Evolutionary conservation across 2,329 filamentous ascomycete species (phyloP).

Genomic region (Cordyceps pruinosa): DNA sequence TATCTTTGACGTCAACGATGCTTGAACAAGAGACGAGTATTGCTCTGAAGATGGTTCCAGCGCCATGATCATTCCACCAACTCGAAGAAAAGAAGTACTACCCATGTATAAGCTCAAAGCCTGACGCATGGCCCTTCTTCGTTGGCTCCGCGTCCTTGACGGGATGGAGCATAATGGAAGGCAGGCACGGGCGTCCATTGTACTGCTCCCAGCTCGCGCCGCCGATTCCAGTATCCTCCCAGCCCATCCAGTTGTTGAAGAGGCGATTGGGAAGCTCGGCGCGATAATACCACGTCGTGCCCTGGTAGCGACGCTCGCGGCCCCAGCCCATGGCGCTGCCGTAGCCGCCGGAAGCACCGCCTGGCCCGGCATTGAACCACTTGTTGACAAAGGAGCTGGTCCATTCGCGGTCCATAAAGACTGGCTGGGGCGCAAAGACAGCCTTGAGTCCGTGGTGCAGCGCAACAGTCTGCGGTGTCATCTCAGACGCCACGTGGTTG

Average conservation of each 20-base stretch:
- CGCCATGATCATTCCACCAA: too few relatives aligned
- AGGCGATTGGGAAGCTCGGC: slow-evolving; percentile 50
- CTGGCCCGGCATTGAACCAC: slow-evolving; percentile 55
- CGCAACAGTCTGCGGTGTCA: slow-evolving; percentile 67
- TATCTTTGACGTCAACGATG: not conserved
- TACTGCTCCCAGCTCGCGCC: slow-evolving; percentile 49
- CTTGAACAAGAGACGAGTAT: not conserved
- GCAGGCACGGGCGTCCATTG: slow-evolving; percentile 51
- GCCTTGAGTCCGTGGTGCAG: slow-evolving; percentile 74
- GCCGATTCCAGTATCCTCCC: slow-evolving; percentile 47
- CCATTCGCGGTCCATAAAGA: slow-evolving; percentile 75
- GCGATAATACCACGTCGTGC: slow-evolving; percentile 56
- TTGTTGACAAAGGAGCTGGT: slow-evolving; percentile 43
- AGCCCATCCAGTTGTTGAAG: slow-evolving; percentile 59
- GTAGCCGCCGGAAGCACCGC: slow-evolving; percentile 46
- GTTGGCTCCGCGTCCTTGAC: slow-evolving; percentile 52
- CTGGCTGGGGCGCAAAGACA: slow-evolving; percentile 69
- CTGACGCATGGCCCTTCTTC: slow-evolving; percentile 33
- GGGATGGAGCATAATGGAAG: slow-evolving; percentile 52
- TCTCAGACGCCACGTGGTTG: slow-evolving; percentile 72
- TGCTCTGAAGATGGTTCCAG: too few relatives aligned
- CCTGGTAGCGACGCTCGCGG: slow-evolving; percentile 48
- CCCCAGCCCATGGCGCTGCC: slow-evolving; percentile 55
- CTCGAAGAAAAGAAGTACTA: too few relatives aligned
- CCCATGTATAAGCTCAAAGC: slow-evolving; percentile 33